phyloP scores from a whole-genome alignment of 768 basidiomycete genomes.

The Basidioascus undulatus region DNA sequence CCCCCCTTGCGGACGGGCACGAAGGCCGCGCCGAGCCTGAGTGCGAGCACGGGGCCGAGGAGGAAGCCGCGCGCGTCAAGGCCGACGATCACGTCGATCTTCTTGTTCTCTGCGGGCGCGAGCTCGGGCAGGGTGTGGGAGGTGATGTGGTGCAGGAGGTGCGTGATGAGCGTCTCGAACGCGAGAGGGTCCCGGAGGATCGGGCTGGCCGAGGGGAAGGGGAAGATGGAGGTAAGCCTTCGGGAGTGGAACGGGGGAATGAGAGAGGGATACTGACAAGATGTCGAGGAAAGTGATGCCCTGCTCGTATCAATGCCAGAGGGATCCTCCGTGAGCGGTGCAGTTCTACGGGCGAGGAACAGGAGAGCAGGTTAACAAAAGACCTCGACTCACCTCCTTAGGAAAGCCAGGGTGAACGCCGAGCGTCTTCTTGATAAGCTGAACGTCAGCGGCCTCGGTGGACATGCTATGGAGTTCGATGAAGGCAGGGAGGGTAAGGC shows the following conservation, averaged over 20 bases:
- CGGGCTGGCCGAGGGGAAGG: too few species aligned
- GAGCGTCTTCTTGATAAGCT: conserved; percentile 11
- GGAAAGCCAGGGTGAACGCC: conserved; percentile 37
- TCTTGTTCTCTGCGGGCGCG: conserved; percentile 17
- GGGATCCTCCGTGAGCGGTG: neutral
- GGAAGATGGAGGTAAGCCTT: neutral
- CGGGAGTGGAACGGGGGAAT: neutral
- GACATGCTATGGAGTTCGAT: too few species aligned
- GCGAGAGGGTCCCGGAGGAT: conserved; percentile 61
- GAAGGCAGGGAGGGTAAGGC: too few species aligned
- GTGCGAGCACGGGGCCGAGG: conserved; percentile 72
- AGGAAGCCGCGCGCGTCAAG: conserved; percentile 92
- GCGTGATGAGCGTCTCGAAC: conserved; percentile 75
- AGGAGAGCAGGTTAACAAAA: neutral
- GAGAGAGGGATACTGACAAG: too few species aligned
- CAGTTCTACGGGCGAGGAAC: neutral
- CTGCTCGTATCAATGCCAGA: conserved; percentile 20
- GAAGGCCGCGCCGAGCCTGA: conserved; percentile 76
- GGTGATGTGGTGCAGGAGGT: conserved; percentile 62
- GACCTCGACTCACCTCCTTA: conserved; percentile 40
- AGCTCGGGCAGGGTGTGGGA: conserved; percentile 40
- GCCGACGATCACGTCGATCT: conserved; percentile 78
- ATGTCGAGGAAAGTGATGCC: conserved; percentile 85
- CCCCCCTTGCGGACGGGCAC: conserved; percentile 85
- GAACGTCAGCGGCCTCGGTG: too few species aligned